phyloP scores from a whole-genome alignment of 2,329 filamentous ascomycete species.

The Fusarium nematophilum region DNA sequence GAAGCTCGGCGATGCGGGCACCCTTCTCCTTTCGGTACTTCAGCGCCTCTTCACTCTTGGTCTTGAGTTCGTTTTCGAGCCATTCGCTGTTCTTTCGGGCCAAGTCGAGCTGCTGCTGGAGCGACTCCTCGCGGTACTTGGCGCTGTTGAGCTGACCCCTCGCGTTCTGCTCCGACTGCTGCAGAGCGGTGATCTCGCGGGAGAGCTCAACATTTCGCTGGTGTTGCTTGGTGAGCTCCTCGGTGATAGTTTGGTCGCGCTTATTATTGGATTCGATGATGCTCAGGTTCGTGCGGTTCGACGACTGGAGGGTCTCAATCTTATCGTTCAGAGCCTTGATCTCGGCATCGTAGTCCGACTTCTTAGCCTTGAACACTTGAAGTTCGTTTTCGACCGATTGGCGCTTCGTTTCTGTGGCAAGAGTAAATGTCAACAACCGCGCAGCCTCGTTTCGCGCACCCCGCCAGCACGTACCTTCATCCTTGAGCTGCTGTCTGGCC shows the following conservation, averaged over 20 bases:
- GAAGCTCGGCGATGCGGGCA: slow-evolving; percentile 86
- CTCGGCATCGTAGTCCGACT: slow-evolving; percentile 78
- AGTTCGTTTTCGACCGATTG: slow-evolving; percentile 85
- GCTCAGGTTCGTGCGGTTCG: slow-evolving; percentile 89
- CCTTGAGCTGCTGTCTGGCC: slow-evolving; percentile 81
- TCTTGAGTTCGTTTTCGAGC: slow-evolving; percentile 91
- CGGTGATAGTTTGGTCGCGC: slow-evolving; percentile 85
- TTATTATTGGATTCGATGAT: slow-evolving; percentile 91
- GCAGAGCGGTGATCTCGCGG: slow-evolving; percentile 82
- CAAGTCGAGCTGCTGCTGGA: slow-evolving; percentile 91
- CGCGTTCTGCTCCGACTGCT: slow-evolving; percentile 85
- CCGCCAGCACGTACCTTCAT: slow-evolving; percentile 73
- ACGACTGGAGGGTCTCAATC: slow-evolving; percentile 87
- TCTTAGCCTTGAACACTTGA: slow-evolving; percentile 79
- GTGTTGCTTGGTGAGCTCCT: slow-evolving; percentile 89
- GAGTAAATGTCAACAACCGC: slow-evolving; percentile 26
- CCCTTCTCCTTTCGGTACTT: slow-evolving; percentile 97
- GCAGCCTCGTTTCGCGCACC: slow-evolving; percentile 5
- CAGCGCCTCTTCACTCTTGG: slow-evolving; percentile 85
- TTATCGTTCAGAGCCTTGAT: slow-evolving; percentile 82
- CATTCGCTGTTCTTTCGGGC: slow-evolving; percentile 92
- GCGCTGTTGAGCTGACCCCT: slow-evolving; percentile 83
- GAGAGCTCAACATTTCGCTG: slow-evolving; percentile 86
- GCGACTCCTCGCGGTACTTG: slow-evolving; percentile 89
- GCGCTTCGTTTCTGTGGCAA: slow-evolving; percentile 74